These are phyloP conservation scores for Mucor sp. DNA, from an alignment of 371 early-diverging fungal genomes.

Conservation along the genomic window DNA sequence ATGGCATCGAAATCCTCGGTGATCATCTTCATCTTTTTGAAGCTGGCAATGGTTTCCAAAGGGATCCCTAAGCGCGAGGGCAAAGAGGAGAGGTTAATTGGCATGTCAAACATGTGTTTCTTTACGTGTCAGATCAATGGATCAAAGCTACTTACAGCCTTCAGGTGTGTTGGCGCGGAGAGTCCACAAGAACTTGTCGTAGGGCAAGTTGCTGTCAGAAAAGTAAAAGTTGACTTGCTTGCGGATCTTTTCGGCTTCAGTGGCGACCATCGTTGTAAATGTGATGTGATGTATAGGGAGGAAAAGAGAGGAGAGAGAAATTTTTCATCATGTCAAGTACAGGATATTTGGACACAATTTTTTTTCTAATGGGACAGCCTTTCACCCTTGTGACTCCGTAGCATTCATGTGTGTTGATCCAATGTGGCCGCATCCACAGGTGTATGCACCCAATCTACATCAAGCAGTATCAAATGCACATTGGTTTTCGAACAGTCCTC, in stretches of 20 bases:
- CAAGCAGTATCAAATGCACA: too few species aligned
- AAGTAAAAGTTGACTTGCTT: slow-evolving; percentile 84
- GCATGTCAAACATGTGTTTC: neutral
- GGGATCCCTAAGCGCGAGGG: slow-evolving; percentile 44
- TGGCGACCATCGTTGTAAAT: slow-evolving; percentile 11
- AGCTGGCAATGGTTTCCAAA: slow-evolving; percentile 59
- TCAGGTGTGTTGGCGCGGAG: slow-evolving; percentile 52
- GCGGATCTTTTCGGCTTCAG: slow-evolving; percentile 55
- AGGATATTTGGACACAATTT: too few species aligned
- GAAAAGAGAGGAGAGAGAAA: neutral
- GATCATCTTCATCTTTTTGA: slow-evolving; percentile 72
- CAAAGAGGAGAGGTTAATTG: neutral
- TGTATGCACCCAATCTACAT: too few species aligned
- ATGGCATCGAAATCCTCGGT: slow-evolving; percentile 52
- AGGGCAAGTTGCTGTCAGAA: slow-evolving; percentile 75
- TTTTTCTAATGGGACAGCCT: too few species aligned
- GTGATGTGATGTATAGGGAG: neutral
- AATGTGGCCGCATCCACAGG: too few species aligned
- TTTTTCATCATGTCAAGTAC: neutral
- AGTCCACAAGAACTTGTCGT: slow-evolving; percentile 70
- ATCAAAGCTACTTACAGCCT: slow-evolving; percentile 51
- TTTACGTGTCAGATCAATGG: neutral
- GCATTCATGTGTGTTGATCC: too few species aligned
- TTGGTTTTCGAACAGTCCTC: too few species aligned
- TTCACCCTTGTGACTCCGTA: too few species aligned